Percentiles rank a stretch among this genome's conserved stretches.
phyloP scores from a whole-genome alignment of 352 stramenopile species.

The Thalassiosira mediterranea region DNA sequence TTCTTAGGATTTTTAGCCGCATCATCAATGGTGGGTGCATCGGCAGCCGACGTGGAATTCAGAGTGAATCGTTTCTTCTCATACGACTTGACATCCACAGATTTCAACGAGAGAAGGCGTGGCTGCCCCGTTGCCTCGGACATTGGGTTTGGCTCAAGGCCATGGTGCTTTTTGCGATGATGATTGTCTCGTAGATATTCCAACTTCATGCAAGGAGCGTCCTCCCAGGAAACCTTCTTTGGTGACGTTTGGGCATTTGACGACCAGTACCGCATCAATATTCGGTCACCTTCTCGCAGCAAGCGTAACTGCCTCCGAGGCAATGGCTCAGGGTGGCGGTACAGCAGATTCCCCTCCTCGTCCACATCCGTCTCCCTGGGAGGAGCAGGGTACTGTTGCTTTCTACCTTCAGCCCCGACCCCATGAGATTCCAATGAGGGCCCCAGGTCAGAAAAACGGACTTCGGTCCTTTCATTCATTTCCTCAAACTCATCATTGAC shows the following conservation, averaged over 20 bases:
- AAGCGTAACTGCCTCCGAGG: constrained; percentile 48
- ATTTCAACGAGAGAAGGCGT: constrained; percentile 38
- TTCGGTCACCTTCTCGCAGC: constrained; percentile 55
- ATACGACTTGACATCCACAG: constrained; percentile 36
- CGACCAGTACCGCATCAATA: constrained; percentile 36
- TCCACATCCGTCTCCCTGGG: constrained; percentile 35
- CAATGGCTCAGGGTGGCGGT: constrained; percentile 43
- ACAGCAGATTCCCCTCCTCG: constrained; percentile 19
- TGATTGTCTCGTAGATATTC: constrained; percentile 26
- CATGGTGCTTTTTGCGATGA: neutral
- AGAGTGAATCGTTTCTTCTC: constrained; percentile 39
- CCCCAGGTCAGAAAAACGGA: constrained; percentile 5
- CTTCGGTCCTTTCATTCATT: constrained; percentile 7
- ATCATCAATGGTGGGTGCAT: constrained; percentile 31
- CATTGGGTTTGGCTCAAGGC: neutral
- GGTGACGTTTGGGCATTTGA: too few relatives aligned
- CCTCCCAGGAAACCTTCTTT: neutral
- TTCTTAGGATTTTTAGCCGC: constrained; percentile 18
- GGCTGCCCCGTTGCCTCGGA: constrained; percentile 5
- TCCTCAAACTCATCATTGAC: constrained; percentile 26
- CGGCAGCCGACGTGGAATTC: constrained; percentile 38
- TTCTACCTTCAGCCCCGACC: too few relatives aligned
- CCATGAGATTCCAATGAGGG: too few relatives aligned
- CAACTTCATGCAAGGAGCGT: constrained; percentile 23
- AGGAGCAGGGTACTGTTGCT: too few relatives aligned